phyloP scores from a whole-genome alignment of 306 rosid species.

The Rosa lucieae region DNA sequence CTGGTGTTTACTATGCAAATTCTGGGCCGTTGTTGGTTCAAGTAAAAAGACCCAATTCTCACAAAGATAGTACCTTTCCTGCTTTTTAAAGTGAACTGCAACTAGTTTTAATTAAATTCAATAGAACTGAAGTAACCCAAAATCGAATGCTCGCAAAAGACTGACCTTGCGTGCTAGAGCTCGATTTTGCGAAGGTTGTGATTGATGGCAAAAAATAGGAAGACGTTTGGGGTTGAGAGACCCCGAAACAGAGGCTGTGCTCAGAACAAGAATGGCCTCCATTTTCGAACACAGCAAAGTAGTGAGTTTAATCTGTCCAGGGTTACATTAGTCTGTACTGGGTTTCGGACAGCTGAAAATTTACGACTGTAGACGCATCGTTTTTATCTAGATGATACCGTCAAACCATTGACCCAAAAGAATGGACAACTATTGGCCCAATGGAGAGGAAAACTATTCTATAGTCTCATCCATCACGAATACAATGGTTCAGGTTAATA shows the following conservation, averaged over 20 bases:
- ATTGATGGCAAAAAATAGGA: conserved; percentile 10
- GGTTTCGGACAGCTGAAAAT: neutral
- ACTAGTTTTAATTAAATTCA: neutral
- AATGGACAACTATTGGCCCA: too few relatives aligned
- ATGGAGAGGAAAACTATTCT: too few relatives aligned
- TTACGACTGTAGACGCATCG: too few relatives aligned
- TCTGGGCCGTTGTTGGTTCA: neutral
- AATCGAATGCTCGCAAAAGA: neutral
- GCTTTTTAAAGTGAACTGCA: neutral
- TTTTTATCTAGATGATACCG: too few relatives aligned
- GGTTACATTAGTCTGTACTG: neutral
- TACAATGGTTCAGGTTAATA: too few relatives aligned
- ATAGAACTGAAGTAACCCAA: neutral
- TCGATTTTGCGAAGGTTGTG: conserved; percentile 17
- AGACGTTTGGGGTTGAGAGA: neutral
- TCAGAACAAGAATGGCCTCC: conserved; percentile 10
- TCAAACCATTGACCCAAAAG: too few relatives aligned
- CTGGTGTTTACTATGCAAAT: neutral
- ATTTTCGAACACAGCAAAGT: neutral
- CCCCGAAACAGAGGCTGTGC: neutral
- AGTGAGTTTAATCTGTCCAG: neutral
- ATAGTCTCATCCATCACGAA: too few relatives aligned
- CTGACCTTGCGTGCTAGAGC: conserved; percentile 35
- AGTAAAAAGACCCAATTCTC: neutral
- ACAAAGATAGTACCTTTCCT: neutral